Evolutionary conservation across 164 flowering plant genomes (phyloP), one percentile per base, ranked within the genome.

Genomic region (Liquidambar formosana): DNA sequence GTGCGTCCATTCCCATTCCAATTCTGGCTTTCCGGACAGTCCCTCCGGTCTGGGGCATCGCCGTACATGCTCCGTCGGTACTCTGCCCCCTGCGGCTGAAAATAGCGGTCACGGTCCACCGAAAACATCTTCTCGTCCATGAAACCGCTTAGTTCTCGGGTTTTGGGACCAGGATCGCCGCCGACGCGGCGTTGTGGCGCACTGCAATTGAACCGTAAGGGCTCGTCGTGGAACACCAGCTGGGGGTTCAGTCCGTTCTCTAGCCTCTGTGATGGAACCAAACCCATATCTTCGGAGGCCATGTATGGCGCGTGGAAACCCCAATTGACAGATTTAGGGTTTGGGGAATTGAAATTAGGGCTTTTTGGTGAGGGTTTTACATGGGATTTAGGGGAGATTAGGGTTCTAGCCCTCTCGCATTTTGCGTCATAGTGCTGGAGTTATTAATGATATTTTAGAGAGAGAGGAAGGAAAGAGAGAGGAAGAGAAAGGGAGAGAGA

Each of bases 151-250:
- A 79, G 75, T 19, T 79, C 80, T 38, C 88, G 76, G 27, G 88
- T 66, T 65, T 84, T 88, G 57, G 86, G 82, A 13, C 73, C 83
- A 11, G 86, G 75, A n/a, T 82, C 87, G 13, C 70, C 77, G 33
- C 70, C 77, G 33, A 64, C 78, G 3, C 78, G 77, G 71, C 66
- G 77, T 27, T 22, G 73, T 0, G 46, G 74, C 14, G 69, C 64
- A 4, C 65, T 64, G 73, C 80, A 69, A 45, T 56, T 74, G 76
- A 71, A 80, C 45, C 80, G 79, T 57, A 79, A 47, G 66, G 61
- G 23, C 12, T 83, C 87, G 38, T 82, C 90, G 52, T 82, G 88
- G 74, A 78, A 90, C 43, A 85, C 79, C 71, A 87, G 79, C 71
- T 80, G 91, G 4, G 89, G 61, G 70, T 69, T 81, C 57, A 80